Evolutionary conservation across 2,329 filamentous ascomycete genomes (phyloP), one percentile per base, ranked within the genome.

Genomic region (Basipetospora chlamydospora): DNA sequence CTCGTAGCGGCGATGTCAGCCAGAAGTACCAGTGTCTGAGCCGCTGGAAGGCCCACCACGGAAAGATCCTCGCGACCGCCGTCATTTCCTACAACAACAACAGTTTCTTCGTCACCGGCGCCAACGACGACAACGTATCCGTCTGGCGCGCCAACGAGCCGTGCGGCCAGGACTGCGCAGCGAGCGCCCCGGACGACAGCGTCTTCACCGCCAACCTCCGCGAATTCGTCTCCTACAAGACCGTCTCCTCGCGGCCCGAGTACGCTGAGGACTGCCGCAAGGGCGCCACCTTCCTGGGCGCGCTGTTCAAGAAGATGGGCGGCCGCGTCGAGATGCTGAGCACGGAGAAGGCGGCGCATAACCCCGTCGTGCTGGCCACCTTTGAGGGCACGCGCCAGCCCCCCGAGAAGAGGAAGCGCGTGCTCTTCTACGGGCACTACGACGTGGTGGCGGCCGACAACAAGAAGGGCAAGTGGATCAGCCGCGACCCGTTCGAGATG

Each of bases 361-460:
- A 96, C 50, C 90, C 90, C 0, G 79, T 98, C n/a, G 86, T 98
- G 0, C 80, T 82, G 46, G 90, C 90, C 28, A 81, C 79, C 41
- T 98, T 98, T 53, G 73, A 73, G 30, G 86, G 80, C 4, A 90
- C 77, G 55, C 74, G 69, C 41, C 67, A 74, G 9, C 71, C 75
- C 1, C 61, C 72, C 0, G 67, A 71, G 18, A 64, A 73, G 18
- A 72, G 83, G 13, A 94, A 90, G 59, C 86, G 84, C 21, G 83
- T 96, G 7, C 62, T 98, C 0, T 98, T 98, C 54, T 98, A 98
- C 50, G 90, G 92, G 0, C 90, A 98, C 54, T 98, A 98, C 61
- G 90, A 98, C 51, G 87, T 98, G 3, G 90, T 98, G 3, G 73
- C 86, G 1, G 90, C 90, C 0, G 85, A 94, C 45, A 77, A 80